These are phyloP conservation scores for Aspergillus fumigatiaffinis DNA, from an alignment of 2,329 filamentous ascomycete species.

Conservation along the genomic window DNA sequence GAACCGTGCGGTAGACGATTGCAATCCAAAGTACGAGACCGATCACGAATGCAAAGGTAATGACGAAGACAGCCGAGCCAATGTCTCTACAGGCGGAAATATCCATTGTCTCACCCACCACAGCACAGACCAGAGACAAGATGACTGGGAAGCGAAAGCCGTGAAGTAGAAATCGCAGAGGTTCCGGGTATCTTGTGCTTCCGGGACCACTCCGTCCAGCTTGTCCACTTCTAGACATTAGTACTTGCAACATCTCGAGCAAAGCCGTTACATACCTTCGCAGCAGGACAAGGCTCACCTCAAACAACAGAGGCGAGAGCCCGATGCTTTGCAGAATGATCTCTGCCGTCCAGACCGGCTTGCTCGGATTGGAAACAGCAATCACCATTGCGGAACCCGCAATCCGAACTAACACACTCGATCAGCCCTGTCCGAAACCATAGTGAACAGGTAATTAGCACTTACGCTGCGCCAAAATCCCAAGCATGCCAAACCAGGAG, in stretches of 20 bases:
- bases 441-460: neutral
- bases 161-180: constrained; percentile 19
- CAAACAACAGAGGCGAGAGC: constrained; percentile 27
- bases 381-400: constrained; percentile 21
- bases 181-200: constrained; percentile 21
- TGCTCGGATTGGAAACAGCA: constrained; percentile 11
- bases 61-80: constrained; percentile 18
- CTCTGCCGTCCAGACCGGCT: constrained; percentile 20
- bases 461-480: constrained; percentile 23
- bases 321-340: constrained; percentile 22
- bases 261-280: constrained; percentile 14
- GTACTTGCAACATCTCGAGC: neutral
- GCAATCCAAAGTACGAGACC: constrained; percentile 19
- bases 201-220: constrained; percentile 21
- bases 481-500: constrained; percentile 26
- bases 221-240: constrained; percentile 19
- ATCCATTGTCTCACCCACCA: constrained; percentile 18
- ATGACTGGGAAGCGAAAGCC: constrained; percentile 24
- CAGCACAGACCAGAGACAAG: constrained; percentile 18
- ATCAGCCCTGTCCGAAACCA: neutral
- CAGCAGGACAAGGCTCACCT: constrained; percentile 25
- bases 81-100: constrained; percentile 15
- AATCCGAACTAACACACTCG: constrained; percentile 19
- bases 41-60: constrained; percentile 21
- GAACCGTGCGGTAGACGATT: constrained; percentile 11